Conservation (phyloP, 257 asterid species). For the Ballota nigra region DNA sequence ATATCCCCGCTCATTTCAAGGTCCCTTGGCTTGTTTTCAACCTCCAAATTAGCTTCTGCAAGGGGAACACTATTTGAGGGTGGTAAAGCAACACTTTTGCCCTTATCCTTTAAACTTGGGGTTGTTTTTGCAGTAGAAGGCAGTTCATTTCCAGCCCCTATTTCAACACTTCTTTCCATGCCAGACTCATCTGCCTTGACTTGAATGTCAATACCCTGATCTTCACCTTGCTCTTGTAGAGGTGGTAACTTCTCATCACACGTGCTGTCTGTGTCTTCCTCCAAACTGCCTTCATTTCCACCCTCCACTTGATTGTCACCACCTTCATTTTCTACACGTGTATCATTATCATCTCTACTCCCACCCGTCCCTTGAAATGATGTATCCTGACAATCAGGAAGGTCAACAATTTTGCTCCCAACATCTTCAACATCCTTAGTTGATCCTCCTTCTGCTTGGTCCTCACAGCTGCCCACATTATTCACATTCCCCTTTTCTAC, state of each 20-base stretch:
- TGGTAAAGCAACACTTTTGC: conserved; percentile 51
- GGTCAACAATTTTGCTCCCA: conserved; percentile 31
- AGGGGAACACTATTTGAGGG: conserved; percentile 33
- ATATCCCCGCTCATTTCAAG: conserved; percentile 38
- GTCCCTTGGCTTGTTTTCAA: conserved; percentile 43
- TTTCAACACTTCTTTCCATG: conserved; percentile 33
- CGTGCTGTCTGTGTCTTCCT: conserved; percentile 45
- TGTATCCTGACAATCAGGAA: conserved; percentile 38
- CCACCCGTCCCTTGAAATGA: conserved; percentile 25
- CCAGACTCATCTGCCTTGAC: conserved; percentile 38
- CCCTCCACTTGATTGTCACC: conserved; percentile 34
- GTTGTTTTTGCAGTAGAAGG: conserved; percentile 36
- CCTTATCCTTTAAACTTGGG: conserved; percentile 61
- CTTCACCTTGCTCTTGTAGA: conserved; percentile 42
- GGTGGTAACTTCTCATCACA: conserved; percentile 39
- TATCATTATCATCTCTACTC: conserved; percentile 36
- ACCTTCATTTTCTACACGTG: conserved; percentile 33
- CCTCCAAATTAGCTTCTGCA: conserved; percentile 41
- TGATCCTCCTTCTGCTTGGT: conserved; percentile 35
- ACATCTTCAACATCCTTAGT: conserved; percentile 37
- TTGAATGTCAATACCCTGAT: conserved; percentile 33
- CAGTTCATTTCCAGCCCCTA: conserved; percentile 39
- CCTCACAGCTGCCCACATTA: conserved; percentile 32
- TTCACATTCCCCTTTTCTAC: conserved; percentile 35
- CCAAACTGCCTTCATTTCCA: conserved; percentile 31